phyloP scores from a whole-genome alignment of 495 filamentous ascomycete genomes.

The Neurospora terricola region DNA sequence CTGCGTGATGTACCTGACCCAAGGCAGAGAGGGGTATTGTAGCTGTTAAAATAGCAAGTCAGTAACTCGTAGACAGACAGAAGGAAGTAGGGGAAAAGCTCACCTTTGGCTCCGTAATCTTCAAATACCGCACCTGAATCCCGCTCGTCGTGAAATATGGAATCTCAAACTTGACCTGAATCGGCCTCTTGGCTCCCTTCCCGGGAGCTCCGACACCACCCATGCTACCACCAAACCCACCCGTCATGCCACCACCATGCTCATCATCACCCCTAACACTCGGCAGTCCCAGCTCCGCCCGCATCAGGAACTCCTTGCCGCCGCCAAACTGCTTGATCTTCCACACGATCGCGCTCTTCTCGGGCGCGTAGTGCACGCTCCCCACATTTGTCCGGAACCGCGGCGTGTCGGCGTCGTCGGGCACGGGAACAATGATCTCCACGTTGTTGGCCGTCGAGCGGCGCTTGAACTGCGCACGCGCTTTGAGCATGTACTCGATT shows the following conservation, averaged over 20 bases:
- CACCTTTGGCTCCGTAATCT: constrained; percentile 99
- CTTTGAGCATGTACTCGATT: constrained; percentile 99
- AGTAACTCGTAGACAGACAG: too few species aligned
- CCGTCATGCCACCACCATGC: constrained; percentile 90
- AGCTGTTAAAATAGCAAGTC: constrained; percentile 42
- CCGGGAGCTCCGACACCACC: constrained; percentile 57
- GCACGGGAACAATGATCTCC: constrained; percentile 93
- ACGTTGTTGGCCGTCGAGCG: constrained; percentile 98
- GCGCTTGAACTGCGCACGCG: constrained; percentile 96
- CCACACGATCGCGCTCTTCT: constrained; percentile 97
- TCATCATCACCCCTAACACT: constrained; percentile 96
- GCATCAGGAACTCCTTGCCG: constrained; percentile 97
- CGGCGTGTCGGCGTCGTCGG: constrained; percentile 93
- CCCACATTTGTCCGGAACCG: constrained; percentile 97
- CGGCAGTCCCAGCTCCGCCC: constrained; percentile 90
- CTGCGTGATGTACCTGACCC: constrained; percentile 98
- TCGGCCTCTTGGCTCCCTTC: constrained; percentile 85
- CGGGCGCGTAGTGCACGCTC: constrained; percentile 95
- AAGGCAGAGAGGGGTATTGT: constrained; percentile 96
- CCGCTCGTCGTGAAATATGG: constrained; percentile 98
- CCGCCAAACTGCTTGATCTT: constrained; percentile 99
- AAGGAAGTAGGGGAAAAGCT: constrained; percentile 22
- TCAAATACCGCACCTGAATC: constrained; percentile 96
- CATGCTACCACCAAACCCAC: constrained; percentile 94
- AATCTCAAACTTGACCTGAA: constrained; percentile 99